Conservation (phyloP, 805 yeast species). For the Kuraishia molischiana region DNA sequence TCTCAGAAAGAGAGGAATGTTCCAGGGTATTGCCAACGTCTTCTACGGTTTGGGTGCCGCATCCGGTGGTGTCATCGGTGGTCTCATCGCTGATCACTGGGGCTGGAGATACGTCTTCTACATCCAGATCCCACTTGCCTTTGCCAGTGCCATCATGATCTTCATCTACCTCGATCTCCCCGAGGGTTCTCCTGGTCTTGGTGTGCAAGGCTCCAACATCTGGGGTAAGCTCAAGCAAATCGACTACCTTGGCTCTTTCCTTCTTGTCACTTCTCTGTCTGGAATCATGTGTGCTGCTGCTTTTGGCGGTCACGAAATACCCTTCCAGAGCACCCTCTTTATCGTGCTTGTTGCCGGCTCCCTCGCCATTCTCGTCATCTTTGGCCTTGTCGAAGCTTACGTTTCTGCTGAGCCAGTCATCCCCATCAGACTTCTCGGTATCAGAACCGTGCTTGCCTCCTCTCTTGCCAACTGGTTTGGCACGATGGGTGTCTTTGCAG, state of each 20-base stretch:
- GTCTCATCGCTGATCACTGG: conserved; percentile 35
- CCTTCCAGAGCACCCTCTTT: conserved; percentile 35
- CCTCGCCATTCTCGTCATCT: conserved; percentile 22
- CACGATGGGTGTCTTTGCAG: conserved; percentile 58
- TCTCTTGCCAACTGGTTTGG: conserved; percentile 62
- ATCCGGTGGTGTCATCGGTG: conserved; percentile 59
- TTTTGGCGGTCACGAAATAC: conserved; percentile 47
- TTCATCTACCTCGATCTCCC: conserved; percentile 27
- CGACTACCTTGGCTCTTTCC: conserved; percentile 56
- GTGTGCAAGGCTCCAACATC: conserved; percentile 32
- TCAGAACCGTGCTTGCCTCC: conserved; percentile 54
- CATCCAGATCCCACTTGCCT: conserved; percentile 41
- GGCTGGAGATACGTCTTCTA: conserved; percentile 65
- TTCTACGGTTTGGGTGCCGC: conserved; percentile 72
- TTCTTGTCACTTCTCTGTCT: conserved; percentile 49
- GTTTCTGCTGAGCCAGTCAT: conserved; percentile 56
- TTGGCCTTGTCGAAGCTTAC: conserved; percentile 40
- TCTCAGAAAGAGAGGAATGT: conserved; percentile 66
- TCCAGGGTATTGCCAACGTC: conserved; percentile 75
- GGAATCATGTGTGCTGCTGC: conserved; percentile 57
- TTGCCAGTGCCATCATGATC: conserved; percentile 28
- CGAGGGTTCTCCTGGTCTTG: conserved; percentile 41
- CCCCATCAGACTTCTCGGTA: conserved; percentile 47
- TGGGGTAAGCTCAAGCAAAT: conserved; percentile 43
- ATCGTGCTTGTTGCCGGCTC: conserved; percentile 23